Base-by-base conservation (phyloP, 257 asterid species). In the Przewalskia tangutica region DNA sequence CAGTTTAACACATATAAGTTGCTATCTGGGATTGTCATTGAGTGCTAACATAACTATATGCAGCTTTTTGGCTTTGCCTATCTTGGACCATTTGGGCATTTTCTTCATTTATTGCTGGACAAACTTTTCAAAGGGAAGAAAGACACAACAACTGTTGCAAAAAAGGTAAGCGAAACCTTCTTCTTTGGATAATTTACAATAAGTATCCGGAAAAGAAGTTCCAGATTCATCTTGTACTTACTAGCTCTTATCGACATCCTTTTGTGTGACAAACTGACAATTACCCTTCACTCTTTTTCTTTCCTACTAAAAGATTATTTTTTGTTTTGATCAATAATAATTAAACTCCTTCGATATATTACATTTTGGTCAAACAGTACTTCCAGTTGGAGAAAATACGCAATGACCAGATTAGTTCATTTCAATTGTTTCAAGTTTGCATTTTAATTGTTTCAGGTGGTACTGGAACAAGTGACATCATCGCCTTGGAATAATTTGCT, bases 81-180 rank as follows among this genome's bases (percentile, higher is more conserved):
- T 87, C 91, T 96, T 44, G 98, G 99, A 77, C 99, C 99, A 53
- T 76, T 92, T 53, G 98, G 99, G 77, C 99, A 96, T 87, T 96
- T 76, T 86, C 90, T 89, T 83, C 97, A 96, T 90, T 85, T 90
- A 60, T 34, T 94, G 60, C 88, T 96, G 76, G 99, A 96, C 84
- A 96, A 92, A 81, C 77, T 93, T 85, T 94, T 94, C 92, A 93
- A 94, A 89, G 99, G 99, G 85, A 96, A 93, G 88, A 96, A 70
- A 70, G 78, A 70, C 18, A 18, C 78, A 11, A 12, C 78, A 1
- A 70, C 58, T 9, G 78, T 70, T 11, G 78, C 78, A 14, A 70
- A 70, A 70, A 44, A 70, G 78, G 78, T 70, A 34, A 18, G 0
- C 2, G 3, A 60, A 60, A 4, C 38, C 58, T 5, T 1, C 38